phyloP scores from a whole-genome alignment of 2,329 filamentous ascomycete species.

The Aspergillus sp. region DNA sequence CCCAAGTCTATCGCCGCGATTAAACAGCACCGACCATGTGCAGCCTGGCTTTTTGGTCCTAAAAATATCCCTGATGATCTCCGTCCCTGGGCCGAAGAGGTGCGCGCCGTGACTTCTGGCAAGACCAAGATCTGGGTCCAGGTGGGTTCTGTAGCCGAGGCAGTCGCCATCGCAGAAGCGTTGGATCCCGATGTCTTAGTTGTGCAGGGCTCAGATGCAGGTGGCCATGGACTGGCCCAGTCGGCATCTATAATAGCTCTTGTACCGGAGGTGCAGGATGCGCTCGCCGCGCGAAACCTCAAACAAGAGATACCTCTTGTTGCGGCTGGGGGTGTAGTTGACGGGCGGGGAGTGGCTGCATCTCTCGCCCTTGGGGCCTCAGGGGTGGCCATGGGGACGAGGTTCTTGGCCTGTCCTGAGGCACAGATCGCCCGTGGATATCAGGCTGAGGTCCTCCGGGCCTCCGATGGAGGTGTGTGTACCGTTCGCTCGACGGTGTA shows the following conservation, averaged over 20 bases:
- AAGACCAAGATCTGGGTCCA: slow-evolving; percentile 55
- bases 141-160: slow-evolving; percentile 51
- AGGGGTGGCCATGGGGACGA: slow-evolving; percentile 63
- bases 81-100: slow-evolving; percentile 33
- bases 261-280: slow-evolving; percentile 52
- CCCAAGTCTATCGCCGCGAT: slow-evolving; percentile 29
- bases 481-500: slow-evolving; percentile 55
- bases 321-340: slow-evolving; percentile 55
- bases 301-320: slow-evolving; percentile 44
- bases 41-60: slow-evolving; percentile 44
- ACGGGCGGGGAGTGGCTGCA: slow-evolving; percentile 53
- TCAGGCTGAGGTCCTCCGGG: slow-evolving; percentile 48
- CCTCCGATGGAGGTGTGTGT: slow-evolving; percentile 52
- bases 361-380: slow-evolving; percentile 53
- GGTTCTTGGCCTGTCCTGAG: slow-evolving; percentile 58
- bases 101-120: slow-evolving; percentile 39
- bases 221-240: slow-evolving; percentile 52
- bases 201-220: slow-evolving; percentile 55
- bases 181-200: slow-evolving; percentile 52
- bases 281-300: slow-evolving; percentile 25
- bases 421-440: slow-evolving; percentile 53
- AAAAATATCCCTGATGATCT: slow-evolving; percentile 26
- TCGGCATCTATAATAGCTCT: slow-evolving; percentile 50
- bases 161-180: slow-evolving; percentile 37
- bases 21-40: slow-evolving; percentile 33